Evolutionary conservation across 2,329 filamentous ascomycete species (phyloP), one percentile per base, ranked within the genome.

Genomic region (Albifimbria verrucaria): DNA sequence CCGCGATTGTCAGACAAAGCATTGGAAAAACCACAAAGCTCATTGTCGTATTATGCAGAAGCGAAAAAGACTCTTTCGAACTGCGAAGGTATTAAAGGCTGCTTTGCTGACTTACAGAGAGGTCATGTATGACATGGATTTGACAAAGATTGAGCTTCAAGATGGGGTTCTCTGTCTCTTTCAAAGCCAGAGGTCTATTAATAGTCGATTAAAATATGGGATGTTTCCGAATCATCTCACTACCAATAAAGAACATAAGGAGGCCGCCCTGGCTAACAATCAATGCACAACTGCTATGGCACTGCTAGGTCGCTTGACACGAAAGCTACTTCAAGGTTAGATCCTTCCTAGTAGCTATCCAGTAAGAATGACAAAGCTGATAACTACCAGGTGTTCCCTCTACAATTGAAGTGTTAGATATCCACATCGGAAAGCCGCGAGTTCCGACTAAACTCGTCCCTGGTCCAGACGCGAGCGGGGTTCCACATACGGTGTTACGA

Each of bases 21-120:
- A 60, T 50, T 42, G 45, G 50, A 42, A 28, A 12, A 24, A 18
- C 2, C 58, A 60, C 22, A 58, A 52, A 17, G 17, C 20, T 17
- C 21, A 22, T n/a, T 60, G 47, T 26, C 47, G 47, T 26, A 15
- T 26, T n/a, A 49, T 49, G 47, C 12, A 36, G 25, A 11, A 49
- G 18, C 47, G 47, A 15, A 49, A 18, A n/a, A 49, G 36, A 26
- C 47, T 49, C 12, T 21, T 49, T 49, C 47, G 47, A 49, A 21
- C 47, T 12, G 47, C 47, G 12, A 12, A 36, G 12, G 9, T 49
- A 7, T 26, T 49, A 23, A 49, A 49, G 26, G 47, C 25, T 18
- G 47, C 47, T 12, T 20, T 49, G 24, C 18, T 49, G 18, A 36
- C 25, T 6, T 49, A 49, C 25, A 11, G 47, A 26, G 24, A 36